Evolutionary conservation across 2,329 filamentous ascomycete genomes (phyloP), one percentile per base, ranked within the genome.

Genomic region (Lachnellula arida): DNA sequence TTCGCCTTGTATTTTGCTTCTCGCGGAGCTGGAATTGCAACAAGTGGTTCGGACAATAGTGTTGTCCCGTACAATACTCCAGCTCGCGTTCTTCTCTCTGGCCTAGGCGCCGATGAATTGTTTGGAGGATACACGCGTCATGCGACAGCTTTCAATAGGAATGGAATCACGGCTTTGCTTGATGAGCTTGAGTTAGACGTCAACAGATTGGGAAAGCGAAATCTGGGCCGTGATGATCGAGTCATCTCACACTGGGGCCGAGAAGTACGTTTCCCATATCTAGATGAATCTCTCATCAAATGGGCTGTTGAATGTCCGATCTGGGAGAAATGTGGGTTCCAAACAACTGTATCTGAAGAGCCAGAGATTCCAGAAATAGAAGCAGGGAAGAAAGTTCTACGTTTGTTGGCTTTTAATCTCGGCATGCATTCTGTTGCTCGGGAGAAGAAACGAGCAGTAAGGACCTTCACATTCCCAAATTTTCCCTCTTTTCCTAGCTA

Each of bases 1-100:
- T 87, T 82, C 64, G 94, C 94, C 0, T 78, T 99, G n/a, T 97
- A 97, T 71, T 99, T 99, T 74, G 91, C 94, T 5, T 86, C 93
- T 0, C 82, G 91, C 40, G 93, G 91, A 87, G 0, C 62, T 70
- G 17, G 75, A 78, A 40, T 74, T 42, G 63, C 64, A 32, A 59
- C 60, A 15, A 57, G 53, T 4, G 61, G 37, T 37, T 9, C 56
- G 12, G 43, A 58, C 19, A 9, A 19, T 49, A 35, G 60, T 57
- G 19, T 61, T 57, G 55, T 60, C 8, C 17, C 49, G 55, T 92
- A 91, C 67, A 78, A 74, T 9, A 91, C 89, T 0, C 76, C 85
- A 0, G 89, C 92, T 1, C 85, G 91, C 34, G 90, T 97, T 0
- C 80, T 99, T 1, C 78, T 99, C 0, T 97, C 94, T 0, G 95